These are phyloP conservation scores for Eugenia klotzschiana DNA, from an alignment of 441 rosid genomes.

Conservation along the genomic window DNA sequence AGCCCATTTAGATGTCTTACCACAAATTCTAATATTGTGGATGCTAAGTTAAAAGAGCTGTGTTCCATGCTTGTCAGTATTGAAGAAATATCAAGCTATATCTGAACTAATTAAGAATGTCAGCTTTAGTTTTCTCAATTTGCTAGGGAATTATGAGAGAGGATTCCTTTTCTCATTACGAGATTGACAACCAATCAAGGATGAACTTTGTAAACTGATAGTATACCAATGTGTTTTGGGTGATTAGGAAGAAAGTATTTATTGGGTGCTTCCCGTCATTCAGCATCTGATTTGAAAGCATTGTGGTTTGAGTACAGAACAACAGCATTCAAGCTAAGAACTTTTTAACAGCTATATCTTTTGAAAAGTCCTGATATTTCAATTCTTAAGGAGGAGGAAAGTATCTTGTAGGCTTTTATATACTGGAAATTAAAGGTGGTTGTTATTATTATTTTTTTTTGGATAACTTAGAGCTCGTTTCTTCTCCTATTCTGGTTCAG, in stretches of 20 bases:
- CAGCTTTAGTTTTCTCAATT: neutral
- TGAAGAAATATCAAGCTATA: neutral
- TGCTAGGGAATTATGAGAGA: neutral
- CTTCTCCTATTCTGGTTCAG: constrained; percentile 19
- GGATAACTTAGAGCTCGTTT: neutral
- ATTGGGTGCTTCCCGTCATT: neutral
- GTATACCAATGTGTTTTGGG: neutral
- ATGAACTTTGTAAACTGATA: neutral
- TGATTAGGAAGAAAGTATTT: neutral
- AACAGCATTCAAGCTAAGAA: neutral
- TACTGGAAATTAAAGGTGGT: neutral
- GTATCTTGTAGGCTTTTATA: neutral
- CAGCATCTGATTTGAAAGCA: neutral
- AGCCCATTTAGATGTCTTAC: neutral
- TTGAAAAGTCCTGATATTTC: neutral
- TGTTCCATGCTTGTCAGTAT: neutral
- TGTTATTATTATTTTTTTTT: neutral
- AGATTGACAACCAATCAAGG: neutral
- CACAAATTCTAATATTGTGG: neutral
- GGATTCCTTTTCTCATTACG: neutral
- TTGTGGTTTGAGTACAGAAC: neutral
- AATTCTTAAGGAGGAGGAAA: neutral
- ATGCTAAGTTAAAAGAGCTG: neutral
- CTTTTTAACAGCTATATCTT: neutral
- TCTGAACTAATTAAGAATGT: neutral